Evolutionary conservation across 305 asterid genomes (phyloP).

Genomic region (Euphrasia arctica): DNA sequence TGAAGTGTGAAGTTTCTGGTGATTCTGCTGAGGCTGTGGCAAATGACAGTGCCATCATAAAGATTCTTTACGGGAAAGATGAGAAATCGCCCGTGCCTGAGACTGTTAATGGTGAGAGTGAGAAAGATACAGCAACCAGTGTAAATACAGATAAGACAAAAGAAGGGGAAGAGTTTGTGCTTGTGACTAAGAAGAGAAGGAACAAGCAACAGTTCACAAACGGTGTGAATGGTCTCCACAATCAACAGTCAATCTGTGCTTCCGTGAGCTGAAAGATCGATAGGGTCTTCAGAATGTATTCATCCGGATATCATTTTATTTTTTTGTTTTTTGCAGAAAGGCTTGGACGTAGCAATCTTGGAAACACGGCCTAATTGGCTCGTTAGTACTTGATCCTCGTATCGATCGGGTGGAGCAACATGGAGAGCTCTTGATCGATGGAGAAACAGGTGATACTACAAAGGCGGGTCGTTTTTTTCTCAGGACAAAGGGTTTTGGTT

Average conservation of each 20-base stretch:
- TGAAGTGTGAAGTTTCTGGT: constrained; percentile 39
- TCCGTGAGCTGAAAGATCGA: constrained; percentile 62
- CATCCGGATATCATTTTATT: background rate
- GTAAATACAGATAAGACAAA: constrained; percentile 40
- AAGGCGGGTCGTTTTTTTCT: background rate
- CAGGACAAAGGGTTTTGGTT: constrained; percentile 26
- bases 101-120: constrained; percentile 23
- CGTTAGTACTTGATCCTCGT: background rate
- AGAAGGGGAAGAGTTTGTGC: constrained; percentile 92
- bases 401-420: background rate
- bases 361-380: background rate
- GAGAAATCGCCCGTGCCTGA: constrained; percentile 37
- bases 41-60: constrained; percentile 73
- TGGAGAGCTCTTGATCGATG: constrained; percentile 15
- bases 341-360: background rate
- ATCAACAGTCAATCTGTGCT: constrained; percentile 83
- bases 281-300: background rate
- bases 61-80: constrained; percentile 66
- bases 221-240: constrained; percentile 60
- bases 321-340: background rate
- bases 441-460: background rate
- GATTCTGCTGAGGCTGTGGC: constrained; percentile 77
- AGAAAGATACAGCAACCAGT: constrained; percentile 28
- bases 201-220: constrained; percentile 74
- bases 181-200: constrained; percentile 82